Base-by-base conservation (phyloP, 805 yeast species). In the Saturnispora zaruensis region DNA sequence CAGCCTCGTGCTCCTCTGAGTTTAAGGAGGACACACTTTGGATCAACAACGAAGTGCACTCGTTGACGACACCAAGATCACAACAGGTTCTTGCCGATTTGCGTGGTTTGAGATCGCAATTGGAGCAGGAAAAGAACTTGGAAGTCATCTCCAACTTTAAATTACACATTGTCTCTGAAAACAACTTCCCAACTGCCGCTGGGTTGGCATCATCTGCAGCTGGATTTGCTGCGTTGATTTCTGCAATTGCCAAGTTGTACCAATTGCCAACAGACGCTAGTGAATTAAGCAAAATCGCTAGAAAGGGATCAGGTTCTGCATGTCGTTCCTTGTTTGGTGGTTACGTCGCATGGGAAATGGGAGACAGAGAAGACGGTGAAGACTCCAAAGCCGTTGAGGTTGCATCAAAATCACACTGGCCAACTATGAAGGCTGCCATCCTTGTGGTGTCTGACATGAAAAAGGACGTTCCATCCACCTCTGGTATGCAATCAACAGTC, bases 321-420 rank as follows among this genome's bases (percentile, higher is more conserved):
- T 93, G 99, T 70, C 78, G 99, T 67, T 93, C 98, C 7, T 73
- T 93, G 54, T 88, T 87, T 68, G 98, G 99, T 44, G 99, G 99
- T 6, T 93, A 81, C 63, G 99, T 93, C 11, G 98, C 98, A 3
- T 93, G 99, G 99, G 96, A 93, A 67, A 89, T 90, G 97, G 99
- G 99, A 51, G 56, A 59, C 3, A 55, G 62, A 51, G 68, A 55
- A 0, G 84, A 89, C 62, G 99, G 99, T n/a, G 74, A 78, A 42
- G 99, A 93, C 69, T 90, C 97, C 13, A 83, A 81, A 59, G 99
- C 99, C 3, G 95, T 89, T 26, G 88, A 90, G 70, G 79, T 93
- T 37, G 96, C 96, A 3, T 84, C 95, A 7, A 63, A 75, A 58
- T 73, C 71, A 33, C 95, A 87, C 67, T 93, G 99, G 99, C 89